These are phyloP conservation scores for Pseudocercospora crystallina DNA, from an alignment of 2,329 filamentous ascomycete genomes.

Conservation along the genomic window DNA sequence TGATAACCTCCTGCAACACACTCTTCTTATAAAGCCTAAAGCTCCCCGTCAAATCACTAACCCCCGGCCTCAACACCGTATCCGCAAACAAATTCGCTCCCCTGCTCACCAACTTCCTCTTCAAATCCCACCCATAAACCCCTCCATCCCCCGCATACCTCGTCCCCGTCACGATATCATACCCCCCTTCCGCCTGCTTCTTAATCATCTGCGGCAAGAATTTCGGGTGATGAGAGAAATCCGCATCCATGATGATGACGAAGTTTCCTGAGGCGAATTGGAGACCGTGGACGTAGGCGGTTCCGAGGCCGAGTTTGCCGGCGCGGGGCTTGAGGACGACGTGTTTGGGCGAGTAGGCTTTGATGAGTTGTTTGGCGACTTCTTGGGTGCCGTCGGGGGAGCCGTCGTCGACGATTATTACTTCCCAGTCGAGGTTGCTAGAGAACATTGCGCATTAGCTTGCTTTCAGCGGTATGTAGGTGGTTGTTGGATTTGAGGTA, in stretches of 20 bases:
- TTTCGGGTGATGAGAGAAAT: slow-evolving; percentile 98
- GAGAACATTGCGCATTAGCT: too few relatives aligned
- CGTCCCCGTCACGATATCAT: slow-evolving; percentile 96
- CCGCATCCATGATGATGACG: slow-evolving; percentile 99
- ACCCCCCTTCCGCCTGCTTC: slow-evolving; percentile 73
- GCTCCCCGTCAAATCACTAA: slow-evolving; percentile 92
- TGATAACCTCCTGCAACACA: slow-evolving; percentile 86
- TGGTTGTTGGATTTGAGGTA: too few relatives aligned
- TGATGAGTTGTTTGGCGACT: slow-evolving; percentile 85
- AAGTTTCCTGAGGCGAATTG: slow-evolving; percentile 89
- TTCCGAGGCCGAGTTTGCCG: slow-evolving; percentile 95
- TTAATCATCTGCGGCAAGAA: slow-evolving; percentile 95
- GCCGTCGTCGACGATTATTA: slow-evolving; percentile 97
- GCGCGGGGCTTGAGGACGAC: slow-evolving; percentile 83
- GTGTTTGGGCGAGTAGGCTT: slow-evolving; percentile 66
- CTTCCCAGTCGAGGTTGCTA: slow-evolving; percentile 92
- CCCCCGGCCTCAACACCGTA: slow-evolving; percentile 86
- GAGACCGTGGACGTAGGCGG: slow-evolving; percentile 92
- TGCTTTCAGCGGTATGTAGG: not conserved
- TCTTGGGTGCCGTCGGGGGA: slow-evolving; percentile 93
- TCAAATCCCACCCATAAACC: slow-evolving; percentile 95
- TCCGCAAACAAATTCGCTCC: slow-evolving; percentile 95
- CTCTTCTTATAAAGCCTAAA: slow-evolving; percentile 92
- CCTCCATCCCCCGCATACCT: slow-evolving; percentile 83
- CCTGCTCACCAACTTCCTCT: slow-evolving; percentile 71